Evolutionary conservation across 345 rosid species (phyloP), one percentile per base, ranked within the genome.

Genomic region (Combretum micranthum): DNA sequence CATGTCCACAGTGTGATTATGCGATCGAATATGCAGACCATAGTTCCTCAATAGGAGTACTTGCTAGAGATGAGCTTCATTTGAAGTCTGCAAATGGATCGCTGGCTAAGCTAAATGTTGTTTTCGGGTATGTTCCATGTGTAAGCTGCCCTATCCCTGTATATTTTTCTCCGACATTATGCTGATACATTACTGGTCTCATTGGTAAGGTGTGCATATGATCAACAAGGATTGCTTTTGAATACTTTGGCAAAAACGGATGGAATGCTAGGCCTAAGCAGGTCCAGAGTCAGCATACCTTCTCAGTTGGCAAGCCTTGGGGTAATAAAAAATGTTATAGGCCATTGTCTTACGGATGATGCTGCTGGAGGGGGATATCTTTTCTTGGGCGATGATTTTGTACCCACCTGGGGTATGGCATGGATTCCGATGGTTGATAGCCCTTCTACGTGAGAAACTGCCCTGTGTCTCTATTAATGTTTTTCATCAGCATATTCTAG

Each of bases 21-120:
- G 95, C 88, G 84, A 86, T 92, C 46, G 90, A 84, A 39, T 92
- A 92, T 66, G 98, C 96, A 20, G 98, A 92, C 83, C 84, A 54
- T 63, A 92, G 98, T 75, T 84, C 92, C 51, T 88, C 98, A 21
- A 52, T 88, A 69, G 96, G 98, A 20, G 92, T 88, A 68, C 95
- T 92, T 66, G 87, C 90, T 47, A 77, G 69, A 77, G 98, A 92
- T 62, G 77, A 78, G 67, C 81, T 86, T 80, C 85, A 80, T 67
- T 66, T 92, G 49, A 68, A 57, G 69, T 65, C 72, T 52, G 62
- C 78, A 60, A 88, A 92, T 62, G 98, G 96, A 37, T 82, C 92
- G 25, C 39, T 78, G 59, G 74, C 78, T 44, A 72, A 81, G 59
- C 59, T 60, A 39, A 80, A 86, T 60, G 62, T 81, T 45, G 83